Evolutionary conservation across 1,284 basidiomycete genomes (phyloP), one percentile per base, ranked within the genome.

Genomic region (Chalciporus sp.): DNA sequence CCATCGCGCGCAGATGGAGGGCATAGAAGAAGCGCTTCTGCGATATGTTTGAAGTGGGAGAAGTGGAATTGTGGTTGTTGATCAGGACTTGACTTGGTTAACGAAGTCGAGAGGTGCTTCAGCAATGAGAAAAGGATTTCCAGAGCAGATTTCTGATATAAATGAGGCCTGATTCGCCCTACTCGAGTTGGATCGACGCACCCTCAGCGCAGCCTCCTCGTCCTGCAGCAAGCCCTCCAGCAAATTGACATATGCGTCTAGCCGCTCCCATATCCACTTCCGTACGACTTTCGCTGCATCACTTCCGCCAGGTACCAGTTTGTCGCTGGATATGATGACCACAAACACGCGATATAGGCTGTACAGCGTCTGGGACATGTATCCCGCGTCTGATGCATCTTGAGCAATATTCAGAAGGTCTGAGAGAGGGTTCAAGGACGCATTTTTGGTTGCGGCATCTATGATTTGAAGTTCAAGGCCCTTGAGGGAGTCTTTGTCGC

Each of bases 311-410:
- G 71, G 58, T 1, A 67, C 75, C 10, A 95, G 74, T 57, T 85
- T 82, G 3, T 84, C 82, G 45, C 77, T 76, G 7, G 78, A 71
- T 41, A 94, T 79, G 28, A 92, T 72, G 26, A 81, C 64, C 5
- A 92, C 84, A 67, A 94, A 95, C 16, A 89, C 77, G 27, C 93
- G 78, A 71, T 96, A 95, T 19, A 92, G 71, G 0, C 92, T 85
- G 74, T 94, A 96, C 10, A 94, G 78, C 0, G 84, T 85, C 64
- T 89, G 93, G 53, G 88, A 89, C 10, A 84, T 80, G 35, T 84
- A 76, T 58, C 80, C 76, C 0, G 86, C 71, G 42, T 82, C 73
- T 56, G 75, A 59, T 2, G 74, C 62, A 23, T 68, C 67, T 19
- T 73, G 65, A 33, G 80, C 78, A 33, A 91, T 72, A 14, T 83